Conservation (phyloP, 78 protist genomes). For the Neovahlkampfia damariscottae region DNA sequence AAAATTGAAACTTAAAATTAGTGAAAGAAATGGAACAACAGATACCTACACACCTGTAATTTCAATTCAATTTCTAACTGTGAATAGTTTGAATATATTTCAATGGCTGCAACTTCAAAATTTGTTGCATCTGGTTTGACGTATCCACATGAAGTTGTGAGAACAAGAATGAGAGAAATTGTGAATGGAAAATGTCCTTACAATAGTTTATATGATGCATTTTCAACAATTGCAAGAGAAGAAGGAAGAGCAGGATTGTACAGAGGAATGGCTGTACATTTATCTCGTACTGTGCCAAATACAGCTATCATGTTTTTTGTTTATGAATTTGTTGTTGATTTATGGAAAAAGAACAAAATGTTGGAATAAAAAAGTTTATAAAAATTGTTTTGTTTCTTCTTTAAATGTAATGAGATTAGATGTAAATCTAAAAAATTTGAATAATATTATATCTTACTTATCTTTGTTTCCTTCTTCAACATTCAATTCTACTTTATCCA, state of each 20-base stretch:
- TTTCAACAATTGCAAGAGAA: conserved; percentile 27
- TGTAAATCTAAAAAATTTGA: too few relatives aligned
- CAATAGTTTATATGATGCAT: neutral
- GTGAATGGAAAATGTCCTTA: neutral
- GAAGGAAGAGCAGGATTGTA: conserved; percentile 42
- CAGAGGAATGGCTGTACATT: conserved; percentile 49
- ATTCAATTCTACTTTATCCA: neutral
- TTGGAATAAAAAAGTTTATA: too few relatives aligned
- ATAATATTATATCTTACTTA: too few relatives aligned
- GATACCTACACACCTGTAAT: conserved; percentile 5
- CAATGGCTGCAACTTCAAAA: conserved; percentile 32
- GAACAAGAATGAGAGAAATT: conserved; percentile 49
- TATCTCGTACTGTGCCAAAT: conserved; percentile 49
- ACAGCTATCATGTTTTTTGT: conserved; percentile 48
- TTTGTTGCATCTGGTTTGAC: conserved; percentile 41
- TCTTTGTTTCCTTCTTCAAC: neutral
- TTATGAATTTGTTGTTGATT: too few relatives aligned
- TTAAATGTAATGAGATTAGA: neutral
- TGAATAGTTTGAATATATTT: conserved; percentile 19
- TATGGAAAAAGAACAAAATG: too few relatives aligned
- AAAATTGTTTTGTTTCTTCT: neutral
- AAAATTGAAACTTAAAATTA: conserved; percentile 23
- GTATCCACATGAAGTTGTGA: conserved; percentile 56
- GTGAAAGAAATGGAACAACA: neutral
- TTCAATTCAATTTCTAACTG: conserved; percentile 2